phyloP scores from a whole-genome alignment of 2,329 filamentous ascomycete genomes.

The Talaromyces rugulosus region DNA sequence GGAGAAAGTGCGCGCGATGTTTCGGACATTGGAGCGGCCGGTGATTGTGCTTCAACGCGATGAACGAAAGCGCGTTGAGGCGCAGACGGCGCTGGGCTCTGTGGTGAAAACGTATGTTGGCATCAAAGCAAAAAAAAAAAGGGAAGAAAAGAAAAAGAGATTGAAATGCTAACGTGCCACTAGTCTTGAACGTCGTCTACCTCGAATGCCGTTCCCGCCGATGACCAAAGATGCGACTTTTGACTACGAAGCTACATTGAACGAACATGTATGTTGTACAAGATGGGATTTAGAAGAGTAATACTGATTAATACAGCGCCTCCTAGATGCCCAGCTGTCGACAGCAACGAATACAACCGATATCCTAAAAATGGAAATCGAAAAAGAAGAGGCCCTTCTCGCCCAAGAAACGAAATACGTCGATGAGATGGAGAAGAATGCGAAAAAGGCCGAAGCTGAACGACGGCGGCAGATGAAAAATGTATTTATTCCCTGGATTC shows the following conservation, averaged over 20 bases:
- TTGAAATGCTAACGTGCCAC: neutral
- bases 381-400: constrained; percentile 39
- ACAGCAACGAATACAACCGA: constrained; percentile 36
- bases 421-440: constrained; percentile 40
- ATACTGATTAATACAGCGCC: constrained; percentile 21
- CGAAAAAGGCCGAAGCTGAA: constrained; percentile 35
- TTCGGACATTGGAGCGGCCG: constrained; percentile 38
- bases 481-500: constrained; percentile 24
- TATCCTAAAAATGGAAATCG: constrained; percentile 39
- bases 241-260: constrained; percentile 40
- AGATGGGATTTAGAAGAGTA: neutral
- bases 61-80: constrained; percentile 39
- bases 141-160: neutral
- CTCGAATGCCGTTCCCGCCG: constrained; percentile 44
- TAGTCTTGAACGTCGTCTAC: constrained; percentile 38
- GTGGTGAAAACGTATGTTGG: constrained; percentile 38
- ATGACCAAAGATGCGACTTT: constrained; percentile 39
- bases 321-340: constrained; percentile 36
- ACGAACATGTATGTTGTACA: constrained; percentile 36
- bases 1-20: constrained; percentile 39
- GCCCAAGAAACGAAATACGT: constrained; percentile 36
- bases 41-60: constrained; percentile 41
- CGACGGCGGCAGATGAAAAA: constrained; percentile 39
- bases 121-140: neutral
- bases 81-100: constrained; percentile 36